Evolutionary conservation across 2,329 filamentous ascomycete species (phyloP).

Genomic region (Exserohilum rostratum): DNA sequence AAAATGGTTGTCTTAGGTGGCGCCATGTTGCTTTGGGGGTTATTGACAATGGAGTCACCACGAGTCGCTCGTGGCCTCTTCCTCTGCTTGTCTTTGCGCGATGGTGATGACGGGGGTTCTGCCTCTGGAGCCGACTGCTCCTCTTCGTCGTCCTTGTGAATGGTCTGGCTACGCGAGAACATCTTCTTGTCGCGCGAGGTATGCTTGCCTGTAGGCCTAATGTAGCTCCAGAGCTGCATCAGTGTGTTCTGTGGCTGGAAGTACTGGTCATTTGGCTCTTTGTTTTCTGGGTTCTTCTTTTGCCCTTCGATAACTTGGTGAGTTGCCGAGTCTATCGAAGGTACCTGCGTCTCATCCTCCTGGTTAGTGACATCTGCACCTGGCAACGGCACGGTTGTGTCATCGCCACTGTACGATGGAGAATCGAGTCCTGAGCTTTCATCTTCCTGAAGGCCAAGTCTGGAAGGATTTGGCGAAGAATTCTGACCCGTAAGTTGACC

Average conservation of each 20-base stretch:
- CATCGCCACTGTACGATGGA: conserved; percentile 43
- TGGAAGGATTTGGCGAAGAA: conserved; percentile 63
- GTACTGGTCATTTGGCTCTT: conserved; percentile 21
- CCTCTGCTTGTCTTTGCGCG: conserved; percentile 18
- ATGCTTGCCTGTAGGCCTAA: conserved; percentile 68
- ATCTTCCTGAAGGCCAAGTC: conserved; percentile 36
- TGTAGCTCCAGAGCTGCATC: conserved; percentile 71
- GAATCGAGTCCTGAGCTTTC: conserved; percentile 37
- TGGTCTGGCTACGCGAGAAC: conserved; percentile 49
- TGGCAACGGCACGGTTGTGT: conserved; percentile 71
- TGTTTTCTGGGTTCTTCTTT: conserved; percentile 30
- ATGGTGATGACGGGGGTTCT: conserved; percentile 18
- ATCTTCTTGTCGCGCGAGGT: conserved; percentile 71
- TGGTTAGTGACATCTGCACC: conserved; percentile 68
- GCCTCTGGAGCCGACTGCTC: conserved; percentile 9
- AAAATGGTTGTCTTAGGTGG: conserved; percentile 93
- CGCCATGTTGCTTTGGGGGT: conserved; percentile 61
- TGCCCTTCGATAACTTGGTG: conserved; percentile 41
- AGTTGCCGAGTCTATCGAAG: conserved; percentile 45
- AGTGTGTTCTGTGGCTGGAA: conserved; percentile 50
- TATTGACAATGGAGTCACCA: conserved; percentile 58
- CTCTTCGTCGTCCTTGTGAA: conserved; percentile 32
- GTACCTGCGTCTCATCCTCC: conserved; percentile 61
- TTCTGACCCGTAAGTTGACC: conserved; percentile 81
- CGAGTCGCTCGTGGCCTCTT: conserved; percentile 55